Conservation (phyloP, 2,329 filamentous ascomycete species). For the Alternaria atra region DNA sequence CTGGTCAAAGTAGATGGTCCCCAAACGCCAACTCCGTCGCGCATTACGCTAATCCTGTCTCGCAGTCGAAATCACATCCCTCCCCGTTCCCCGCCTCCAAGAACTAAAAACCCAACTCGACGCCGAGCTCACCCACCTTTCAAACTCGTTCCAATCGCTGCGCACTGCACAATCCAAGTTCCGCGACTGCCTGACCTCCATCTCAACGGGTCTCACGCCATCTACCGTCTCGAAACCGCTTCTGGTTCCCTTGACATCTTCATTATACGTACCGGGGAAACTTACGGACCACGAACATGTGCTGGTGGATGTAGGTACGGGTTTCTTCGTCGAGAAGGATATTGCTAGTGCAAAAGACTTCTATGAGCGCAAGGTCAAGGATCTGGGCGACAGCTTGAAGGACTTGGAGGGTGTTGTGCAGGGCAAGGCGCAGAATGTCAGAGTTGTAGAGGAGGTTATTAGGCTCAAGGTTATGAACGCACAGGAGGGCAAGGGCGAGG, state of each 20-base stretch:
- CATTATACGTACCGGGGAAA: conserved; percentile 88
- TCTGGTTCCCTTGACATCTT: conserved; percentile 93
- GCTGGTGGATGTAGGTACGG: conserved; percentile 90
- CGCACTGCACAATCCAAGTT: conserved; percentile 92
- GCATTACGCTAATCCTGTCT: conserved; percentile 12
- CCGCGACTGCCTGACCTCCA: conserved; percentile 83
- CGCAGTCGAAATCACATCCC: conserved; percentile 73
- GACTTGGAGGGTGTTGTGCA: conserved; percentile 74
- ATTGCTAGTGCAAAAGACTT: conserved; percentile 70
- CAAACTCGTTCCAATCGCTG: conserved; percentile 86
- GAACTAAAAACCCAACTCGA: conserved; percentile 96
- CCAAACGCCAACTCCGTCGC: background rate
- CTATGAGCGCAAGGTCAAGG: conserved; percentile 73
- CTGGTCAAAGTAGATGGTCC: conserved; percentile 39
- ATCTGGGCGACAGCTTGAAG: conserved; percentile 69
- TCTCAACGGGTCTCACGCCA: conserved; percentile 66
- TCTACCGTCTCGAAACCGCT: conserved; percentile 65
- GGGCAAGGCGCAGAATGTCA: conserved; percentile 82
- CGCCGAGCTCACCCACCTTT: conserved; percentile 94
- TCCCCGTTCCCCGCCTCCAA: conserved; percentile 85
- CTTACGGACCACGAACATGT: conserved; percentile 61
- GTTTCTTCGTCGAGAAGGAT: conserved; percentile 91
- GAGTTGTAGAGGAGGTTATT: conserved; percentile 82
- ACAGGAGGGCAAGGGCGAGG: conserved; percentile 41
- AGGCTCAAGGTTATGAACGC: conserved; percentile 48